These are phyloP conservation scores for Psilocybe mexicana DNA, from an alignment of 1,284 basidiomycete genomes.

Conservation along the genomic window DNA sequence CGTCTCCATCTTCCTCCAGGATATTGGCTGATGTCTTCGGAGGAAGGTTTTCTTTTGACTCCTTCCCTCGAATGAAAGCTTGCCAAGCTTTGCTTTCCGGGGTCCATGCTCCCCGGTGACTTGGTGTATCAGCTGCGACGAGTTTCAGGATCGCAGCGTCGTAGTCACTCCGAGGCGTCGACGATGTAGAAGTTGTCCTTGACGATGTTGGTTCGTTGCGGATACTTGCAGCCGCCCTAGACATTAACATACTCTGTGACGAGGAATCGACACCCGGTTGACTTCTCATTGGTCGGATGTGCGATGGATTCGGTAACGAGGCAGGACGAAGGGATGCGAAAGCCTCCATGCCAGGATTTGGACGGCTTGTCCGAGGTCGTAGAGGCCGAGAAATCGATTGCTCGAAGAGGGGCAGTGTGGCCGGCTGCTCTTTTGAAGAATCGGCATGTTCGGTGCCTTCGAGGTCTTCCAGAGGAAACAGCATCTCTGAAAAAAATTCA, in stretches of 20 bases:
- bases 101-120: slow-evolving; percentile 70
- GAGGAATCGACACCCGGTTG: slow-evolving; percentile 38
- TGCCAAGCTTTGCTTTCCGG: slow-evolving; percentile 65
- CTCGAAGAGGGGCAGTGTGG: slow-evolving; percentile 48
- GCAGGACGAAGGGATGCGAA: slow-evolving; percentile 63
- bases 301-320: slow-evolving; percentile 64
- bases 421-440: slow-evolving; percentile 25
- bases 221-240: slow-evolving; percentile 23
- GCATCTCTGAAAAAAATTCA: slow-evolving; percentile 47
- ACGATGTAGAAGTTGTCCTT: not conserved
- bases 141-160: slow-evolving; percentile 60
- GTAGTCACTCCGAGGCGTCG: slow-evolving; percentile 36
- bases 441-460: slow-evolving; percentile 46
- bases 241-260: slow-evolving; percentile 31
- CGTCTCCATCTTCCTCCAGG: slow-evolving; percentile 47
- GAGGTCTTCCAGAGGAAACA: slow-evolving; percentile 71
- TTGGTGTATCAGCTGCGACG: slow-evolving; percentile 67
- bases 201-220: slow-evolving; percentile 5
- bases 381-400: slow-evolving; percentile 37
- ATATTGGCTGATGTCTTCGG: slow-evolving; percentile 33
- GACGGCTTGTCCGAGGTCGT: slow-evolving; percentile 31
- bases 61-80: slow-evolving; percentile 51
- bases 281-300: slow-evolving; percentile 42
- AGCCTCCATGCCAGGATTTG: slow-evolving; percentile 46
- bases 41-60: slow-evolving; percentile 34